Base-by-base conservation (phyloP, 495 filamentous ascomycete genomes). In the Melanomma pulvis-pyrius region DNA sequence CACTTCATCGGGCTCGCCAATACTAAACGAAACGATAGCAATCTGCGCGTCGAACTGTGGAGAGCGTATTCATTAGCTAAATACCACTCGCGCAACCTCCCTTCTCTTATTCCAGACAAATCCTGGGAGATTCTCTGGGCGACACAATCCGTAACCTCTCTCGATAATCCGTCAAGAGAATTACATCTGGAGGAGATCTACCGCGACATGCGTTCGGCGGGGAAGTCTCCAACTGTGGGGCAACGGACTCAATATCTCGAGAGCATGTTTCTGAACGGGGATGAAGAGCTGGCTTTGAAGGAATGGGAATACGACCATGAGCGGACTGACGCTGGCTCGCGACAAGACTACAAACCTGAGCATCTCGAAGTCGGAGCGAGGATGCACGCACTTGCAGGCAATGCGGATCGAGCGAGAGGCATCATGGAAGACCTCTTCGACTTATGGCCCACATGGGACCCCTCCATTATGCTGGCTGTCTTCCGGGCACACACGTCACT, bases 81-180 rank as follows among this genome's bases (percentile, higher is more conserved):
- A 53, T 26, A 44, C 17, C 22, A 6, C 2, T 22, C 17, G 8
- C 34, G 8, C 24, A 12, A 46, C 11, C 54, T 57, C 2, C 54
- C 36, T 46, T 28, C 5, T 4, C n/a, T n/a, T 26, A 48, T 71
- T 5, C 55, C 69, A 24, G n/a, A 64, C 13, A 24, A 26, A 44
- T 54, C 54, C 15, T 71, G 69, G 69, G 57, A 65, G 22, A 36
- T 65, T 12, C 52, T 71, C 4, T 71, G 64, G 64, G 46, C 36
- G 24, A 60, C 26, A 1, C 65, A 60, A 32, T 58, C 64, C 9
- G 28, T 56, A 13, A 12, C 8, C 1, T 52, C 28, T 7, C 30
- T 34, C 8, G 7, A 13, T 9, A 69, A 68, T 19, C 55, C n/a
- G 7, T 32, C 39, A 22, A 28, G 17, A 28, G 46, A 25, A 41